These are phyloP conservation scores for Cyanodermella asteris DNA, from an alignment of 2,329 filamentous ascomycete genomes.

Conservation along the genomic window DNA sequence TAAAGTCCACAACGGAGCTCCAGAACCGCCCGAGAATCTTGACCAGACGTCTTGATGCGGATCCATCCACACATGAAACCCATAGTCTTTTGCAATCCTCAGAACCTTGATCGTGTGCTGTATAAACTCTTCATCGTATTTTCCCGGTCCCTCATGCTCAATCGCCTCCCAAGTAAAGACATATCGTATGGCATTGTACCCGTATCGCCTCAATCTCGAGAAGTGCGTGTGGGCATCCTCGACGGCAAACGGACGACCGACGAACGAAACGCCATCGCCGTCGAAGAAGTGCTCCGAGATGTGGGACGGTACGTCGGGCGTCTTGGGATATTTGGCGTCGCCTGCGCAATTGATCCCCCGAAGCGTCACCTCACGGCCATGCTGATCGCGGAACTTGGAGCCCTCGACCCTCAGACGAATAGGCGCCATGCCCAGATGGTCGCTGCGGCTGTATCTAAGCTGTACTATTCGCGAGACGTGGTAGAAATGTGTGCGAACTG, in stretches of 20 bases:
- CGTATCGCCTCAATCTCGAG: slow-evolving; percentile 61
- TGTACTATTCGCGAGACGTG: too few relatives aligned
- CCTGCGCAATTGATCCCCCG: slow-evolving; percentile 86
- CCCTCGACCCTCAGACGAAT: slow-evolving; percentile 69
- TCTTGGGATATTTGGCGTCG: slow-evolving; percentile 73
- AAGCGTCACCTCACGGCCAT: slow-evolving; percentile 68
- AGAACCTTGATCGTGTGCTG: slow-evolving; percentile 72
- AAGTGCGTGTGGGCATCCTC: slow-evolving; percentile 76
- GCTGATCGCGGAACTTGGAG: slow-evolving; percentile 56
- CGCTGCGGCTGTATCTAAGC: too few relatives aligned
- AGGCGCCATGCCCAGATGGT: slow-evolving; percentile 38
- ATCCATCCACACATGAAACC: slow-evolving; percentile 96
- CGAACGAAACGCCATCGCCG: slow-evolving; percentile 76
- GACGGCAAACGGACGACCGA: slow-evolving; percentile 60
- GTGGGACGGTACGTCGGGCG: slow-evolving; percentile 64
- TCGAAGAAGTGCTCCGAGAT: slow-evolving; percentile 65
- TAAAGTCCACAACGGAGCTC: slow-evolving; percentile 91
- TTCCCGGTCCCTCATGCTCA: slow-evolving; percentile 72
- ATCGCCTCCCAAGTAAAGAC: slow-evolving; percentile 99
- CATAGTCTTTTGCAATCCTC: slow-evolving; percentile 66
- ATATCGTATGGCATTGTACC: slow-evolving; percentile 92
- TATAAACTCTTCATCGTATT: slow-evolving; percentile 87
- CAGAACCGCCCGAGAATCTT: slow-evolving; percentile 77
- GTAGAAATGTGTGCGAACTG: too few relatives aligned
- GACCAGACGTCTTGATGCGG: slow-evolving; percentile 99